Evolutionary conservation across 2,329 filamentous ascomycete genomes (phyloP), one percentile per base, ranked within the genome.

Genomic region (Aspergillus pseudoviridinutans): DNA sequence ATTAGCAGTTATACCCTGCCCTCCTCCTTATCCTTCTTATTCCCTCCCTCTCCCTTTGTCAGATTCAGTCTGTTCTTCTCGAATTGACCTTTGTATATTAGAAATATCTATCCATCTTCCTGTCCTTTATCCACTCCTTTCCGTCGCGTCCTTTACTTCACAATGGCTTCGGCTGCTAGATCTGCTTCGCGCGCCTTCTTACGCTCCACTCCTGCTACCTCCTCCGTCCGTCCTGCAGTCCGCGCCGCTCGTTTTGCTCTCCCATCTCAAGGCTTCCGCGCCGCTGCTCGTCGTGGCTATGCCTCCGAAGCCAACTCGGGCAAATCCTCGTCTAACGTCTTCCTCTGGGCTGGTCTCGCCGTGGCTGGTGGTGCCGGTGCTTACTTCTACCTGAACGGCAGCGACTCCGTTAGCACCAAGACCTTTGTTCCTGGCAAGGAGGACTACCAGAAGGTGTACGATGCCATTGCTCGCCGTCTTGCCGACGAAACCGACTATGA

Each of bases 401-500:
- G 76, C 58, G 76, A 75, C 52, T 59, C 61, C 50, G 52, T 62
- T 24, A 58, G 71, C 79, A 58, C 80, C 54, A 67, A 70, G 71
- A 73, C 84, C 66, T 88, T 93, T 79, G 84, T 80, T 53, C 91
- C 92, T 60, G 89, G 84, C 70, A 86, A 89, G 78, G 87, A 88
- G 68, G 92, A 99, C 78, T 97, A 96, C 82, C 92, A 97, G 82
- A 89, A 90, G 77, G 91, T 97, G 54, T 97, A 97, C 81, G 85
- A 97, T 74, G 88, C 87, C 71, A 87, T 97, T 67, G 92, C 93
- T 55, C 78, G 81, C 71, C 82, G 82, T 60, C 81, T 97, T 55
- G 88, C 94, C 76, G 90, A 97, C 79, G 87, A 96, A 73, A 91
- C 94, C 67, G 89, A 97, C 65, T 97, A 97, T 75, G 93, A 97